Base-by-base conservation (phyloP, 768 basidiomycete species). In the Tricholoma sp. region DNA sequence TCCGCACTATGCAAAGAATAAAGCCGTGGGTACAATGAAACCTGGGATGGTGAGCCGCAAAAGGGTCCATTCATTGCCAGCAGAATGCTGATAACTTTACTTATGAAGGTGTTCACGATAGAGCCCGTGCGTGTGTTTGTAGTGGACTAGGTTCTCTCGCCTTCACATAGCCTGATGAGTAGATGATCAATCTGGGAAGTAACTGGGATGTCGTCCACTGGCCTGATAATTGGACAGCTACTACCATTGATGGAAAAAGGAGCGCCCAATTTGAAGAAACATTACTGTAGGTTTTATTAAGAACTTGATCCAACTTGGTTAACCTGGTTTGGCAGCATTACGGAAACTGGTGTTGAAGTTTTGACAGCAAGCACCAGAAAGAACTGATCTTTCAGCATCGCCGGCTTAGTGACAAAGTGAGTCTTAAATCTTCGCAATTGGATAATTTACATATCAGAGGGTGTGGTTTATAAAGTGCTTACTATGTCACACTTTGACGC, bases 181-280 rank as follows among this genome's bases (percentile, higher is more conserved):
- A 96, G 83, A 98, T 98, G 95, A 86, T 97, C 62, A 98, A 98
- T 70, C 70, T 92, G 18, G 95, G 95, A 5, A 78, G 79, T 52
- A 83, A 78, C 60, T 89, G 88, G 85, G 82, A 82, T 29, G 82
- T 84, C 55, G 77, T 86, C 19, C 91, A 94, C 68, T 94, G 94
- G 94, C 88, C 88, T 31, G 94, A 96, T 70, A 87, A 93, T 67
- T 98, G 96, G 96, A 98, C 96, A 2, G 93, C 95, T 1, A 92
- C 89, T 19, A 99, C 97, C 4, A 72, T 81, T 11, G 96, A 98
- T 71, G 96, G 94, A 21, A 89, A 89, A 69, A 78, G 82, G 56
- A 94, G 91, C 59, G 97, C 97, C 1, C 97, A 99, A 67, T 99
- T 98, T 67, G 97, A 99, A 70, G 97, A 99, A 66, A 98, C 96